These are phyloP conservation scores for Phoma sp. DNA, from an alignment of 2,329 filamentous ascomycete species.

Conservation along the genomic window DNA sequence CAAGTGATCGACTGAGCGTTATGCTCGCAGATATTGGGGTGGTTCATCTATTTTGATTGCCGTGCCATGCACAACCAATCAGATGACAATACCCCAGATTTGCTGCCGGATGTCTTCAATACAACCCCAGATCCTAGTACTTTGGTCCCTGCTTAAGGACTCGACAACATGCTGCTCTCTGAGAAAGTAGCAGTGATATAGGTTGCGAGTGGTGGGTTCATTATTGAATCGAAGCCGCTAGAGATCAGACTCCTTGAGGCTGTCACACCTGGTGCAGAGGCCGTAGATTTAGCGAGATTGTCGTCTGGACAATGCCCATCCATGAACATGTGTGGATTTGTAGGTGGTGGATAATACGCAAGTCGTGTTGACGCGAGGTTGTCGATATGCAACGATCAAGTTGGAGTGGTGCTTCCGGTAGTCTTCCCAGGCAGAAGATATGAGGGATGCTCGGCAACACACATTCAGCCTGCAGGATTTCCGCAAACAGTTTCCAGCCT, in stretches of 20 bases:
- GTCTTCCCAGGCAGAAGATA: background rate
- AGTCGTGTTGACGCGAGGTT: background rate
- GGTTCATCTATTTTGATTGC: constrained; percentile 47
- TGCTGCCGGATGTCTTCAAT: constrained; percentile 4
- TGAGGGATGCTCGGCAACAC: too few species aligned
- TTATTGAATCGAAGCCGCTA: too few species aligned
- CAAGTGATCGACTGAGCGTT: constrained; percentile 25
- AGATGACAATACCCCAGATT: constrained; percentile 2
- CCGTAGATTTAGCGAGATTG: background rate
- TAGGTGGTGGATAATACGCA: background rate
- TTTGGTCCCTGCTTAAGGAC: too few species aligned
- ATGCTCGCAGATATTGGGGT: constrained; percentile 39
- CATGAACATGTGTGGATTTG: background rate
- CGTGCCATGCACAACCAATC: constrained; percentile 33
- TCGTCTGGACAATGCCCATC: background rate
- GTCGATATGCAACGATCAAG: background rate
- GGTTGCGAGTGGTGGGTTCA: background rate
- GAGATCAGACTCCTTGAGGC: too few species aligned
- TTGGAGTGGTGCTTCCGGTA: background rate
- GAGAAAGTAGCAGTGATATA: too few species aligned
- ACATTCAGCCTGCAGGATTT: constrained; percentile 27
- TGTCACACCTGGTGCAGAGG: background rate
- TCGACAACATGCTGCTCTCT: too few species aligned
- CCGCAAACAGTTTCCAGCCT: constrained; percentile 68
- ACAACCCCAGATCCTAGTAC: constrained; percentile 2